phyloP scores from a whole-genome alignment of 176 grass and related monocot species.

The Triticum urartu region DNA sequence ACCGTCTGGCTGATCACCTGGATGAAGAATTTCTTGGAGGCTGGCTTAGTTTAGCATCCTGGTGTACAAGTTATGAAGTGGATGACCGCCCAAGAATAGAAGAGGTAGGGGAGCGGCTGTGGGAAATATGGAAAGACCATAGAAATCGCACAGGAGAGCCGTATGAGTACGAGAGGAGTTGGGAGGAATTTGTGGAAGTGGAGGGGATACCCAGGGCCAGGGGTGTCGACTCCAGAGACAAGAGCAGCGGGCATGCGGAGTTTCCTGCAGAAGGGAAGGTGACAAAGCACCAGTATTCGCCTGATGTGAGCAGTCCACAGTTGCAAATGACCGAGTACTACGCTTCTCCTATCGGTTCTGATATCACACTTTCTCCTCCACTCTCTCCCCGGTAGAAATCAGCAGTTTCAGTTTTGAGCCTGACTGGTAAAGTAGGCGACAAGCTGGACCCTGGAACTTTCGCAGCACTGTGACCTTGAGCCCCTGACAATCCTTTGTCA shows the following conservation, averaged over 20 bases:
- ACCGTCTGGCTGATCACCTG: slow-evolving; percentile 44
- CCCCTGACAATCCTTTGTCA: not conserved
- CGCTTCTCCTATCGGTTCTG: not conserved
- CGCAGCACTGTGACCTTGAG: too few relatives aligned
- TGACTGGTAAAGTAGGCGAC: not conserved
- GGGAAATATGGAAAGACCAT: slow-evolving; percentile 61
- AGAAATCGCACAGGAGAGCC: slow-evolving; percentile 25
- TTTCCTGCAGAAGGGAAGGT: not conserved
- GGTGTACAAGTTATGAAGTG: slow-evolving; percentile 46
- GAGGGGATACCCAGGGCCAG: not conserved
- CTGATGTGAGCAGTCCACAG: not conserved
- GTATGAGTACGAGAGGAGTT: slow-evolving; percentile 21
- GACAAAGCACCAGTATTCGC: not conserved
- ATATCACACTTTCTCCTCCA: not conserved
- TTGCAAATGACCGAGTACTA: not conserved
- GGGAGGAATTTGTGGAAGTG: slow-evolving; percentile 1
- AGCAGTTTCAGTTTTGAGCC: not conserved
- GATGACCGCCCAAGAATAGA: slow-evolving; percentile 59
- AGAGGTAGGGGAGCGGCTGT: slow-evolving; percentile 57
- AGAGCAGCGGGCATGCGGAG: not conserved
- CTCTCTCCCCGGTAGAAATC: not conserved
- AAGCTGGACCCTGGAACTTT: not conserved
- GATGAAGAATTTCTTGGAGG: slow-evolving; percentile 44
- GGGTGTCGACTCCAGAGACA: not conserved
- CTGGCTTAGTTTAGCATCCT: slow-evolving; percentile 54